Conservation (phyloP, 2,329 filamentous ascomycete species). For the Fusarium pseudograminearum region DNA sequence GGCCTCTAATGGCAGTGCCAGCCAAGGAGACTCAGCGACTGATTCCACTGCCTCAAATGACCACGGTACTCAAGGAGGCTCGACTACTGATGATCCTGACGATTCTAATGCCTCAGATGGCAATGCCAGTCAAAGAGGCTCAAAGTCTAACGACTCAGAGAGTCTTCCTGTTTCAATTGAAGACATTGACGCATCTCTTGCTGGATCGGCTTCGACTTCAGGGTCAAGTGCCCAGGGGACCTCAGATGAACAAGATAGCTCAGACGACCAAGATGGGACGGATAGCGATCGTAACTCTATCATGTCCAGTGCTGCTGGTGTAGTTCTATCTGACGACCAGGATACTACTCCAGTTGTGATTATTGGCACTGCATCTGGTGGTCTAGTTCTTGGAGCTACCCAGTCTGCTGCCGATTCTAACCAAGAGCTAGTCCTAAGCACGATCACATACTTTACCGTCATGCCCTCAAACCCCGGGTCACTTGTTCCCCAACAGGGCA, state of each 20-base stretch:
- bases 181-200: not conserved
- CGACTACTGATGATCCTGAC: not conserved
- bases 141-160: not conserved
- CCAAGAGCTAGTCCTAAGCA: slow-evolving; percentile 32
- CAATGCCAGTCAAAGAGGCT: not conserved
- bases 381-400: not conserved
- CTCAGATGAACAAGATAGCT: not conserved
- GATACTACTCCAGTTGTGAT: not conserved
- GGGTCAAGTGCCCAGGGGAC: not conserved
- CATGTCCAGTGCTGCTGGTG: not conserved
- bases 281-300: too few species aligned
- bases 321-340: not conserved
- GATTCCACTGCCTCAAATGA: too few species aligned
- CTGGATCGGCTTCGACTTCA: not conserved
- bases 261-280: not conserved
- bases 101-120: not conserved
- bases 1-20: not conserved
- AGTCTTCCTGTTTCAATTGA: not conserved
- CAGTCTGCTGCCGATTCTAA: not conserved
- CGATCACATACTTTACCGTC: slow-evolving; percentile 42
- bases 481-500: slow-evolving; percentile 51
- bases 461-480: slow-evolving; percentile 51
- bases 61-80: not conserved
- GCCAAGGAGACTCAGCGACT: too few species aligned
- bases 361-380: not conserved